These are phyloP conservation scores for Trichoderma sp. DNA, from an alignment of 2,329 filamentous ascomycete species.

Conservation along the genomic window DNA sequence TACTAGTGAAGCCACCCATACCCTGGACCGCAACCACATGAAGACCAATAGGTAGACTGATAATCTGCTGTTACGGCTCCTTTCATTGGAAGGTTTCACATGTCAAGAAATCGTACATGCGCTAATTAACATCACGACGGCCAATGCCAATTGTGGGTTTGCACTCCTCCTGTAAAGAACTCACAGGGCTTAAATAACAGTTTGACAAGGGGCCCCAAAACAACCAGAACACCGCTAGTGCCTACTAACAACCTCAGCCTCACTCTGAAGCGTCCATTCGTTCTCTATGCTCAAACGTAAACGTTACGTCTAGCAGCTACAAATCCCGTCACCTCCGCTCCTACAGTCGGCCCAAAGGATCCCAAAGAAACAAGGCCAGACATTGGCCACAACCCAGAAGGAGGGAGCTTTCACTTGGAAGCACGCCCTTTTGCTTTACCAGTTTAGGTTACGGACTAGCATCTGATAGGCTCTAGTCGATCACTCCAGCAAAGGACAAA, in stretches of 20 bases:
- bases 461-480: conserved; percentile 13
- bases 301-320: background rate
- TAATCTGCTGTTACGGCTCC: background rate
- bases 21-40: background rate
- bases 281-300: background rate
- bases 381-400: background rate
- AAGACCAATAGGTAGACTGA: background rate
- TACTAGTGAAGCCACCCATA: background rate
- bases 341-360: background rate
- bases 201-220: background rate
- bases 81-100: background rate
- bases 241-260: background rate
- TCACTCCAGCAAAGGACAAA: background rate
- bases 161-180: background rate
- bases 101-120: background rate
- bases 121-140: background rate
- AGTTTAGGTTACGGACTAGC: conserved; percentile 18
- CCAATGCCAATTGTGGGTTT: background rate
- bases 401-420: background rate
- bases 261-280: background rate
- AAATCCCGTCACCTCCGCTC: background rate
- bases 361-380: background rate
- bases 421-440: background rate
- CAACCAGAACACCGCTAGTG: background rate
- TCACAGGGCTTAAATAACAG: background rate